Evolutionary conservation across 768 basidiomycete species (phyloP).

Genomic region (Rhodotorula graminis): DNA sequence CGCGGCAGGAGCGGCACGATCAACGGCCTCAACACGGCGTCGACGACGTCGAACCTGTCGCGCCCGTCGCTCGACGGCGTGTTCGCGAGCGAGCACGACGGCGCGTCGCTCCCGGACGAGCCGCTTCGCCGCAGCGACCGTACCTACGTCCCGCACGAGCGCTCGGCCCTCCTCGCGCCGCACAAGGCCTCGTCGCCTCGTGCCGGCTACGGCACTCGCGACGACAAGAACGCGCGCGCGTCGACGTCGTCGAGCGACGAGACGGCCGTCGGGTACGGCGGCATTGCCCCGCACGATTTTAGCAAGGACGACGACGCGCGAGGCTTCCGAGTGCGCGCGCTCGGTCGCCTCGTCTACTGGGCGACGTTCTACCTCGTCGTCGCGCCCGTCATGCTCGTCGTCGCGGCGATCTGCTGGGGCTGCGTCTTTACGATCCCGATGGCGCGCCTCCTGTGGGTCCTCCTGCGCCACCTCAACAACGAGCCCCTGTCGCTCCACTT

Average conservation of each 20-base stretch:
- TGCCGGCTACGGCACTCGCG: neutral
- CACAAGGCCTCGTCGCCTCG: neutral
- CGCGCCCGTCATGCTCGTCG: slow-evolving; percentile 79
- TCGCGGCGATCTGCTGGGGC: slow-evolving; percentile 90
- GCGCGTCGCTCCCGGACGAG: slow-evolving; percentile 42
- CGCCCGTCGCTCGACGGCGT: slow-evolving; percentile 37
- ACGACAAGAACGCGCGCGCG: neutral
- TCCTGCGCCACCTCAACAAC: slow-evolving; percentile 71
- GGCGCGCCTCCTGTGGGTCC: slow-evolving; percentile 95
- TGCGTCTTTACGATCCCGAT: slow-evolving; percentile 92
- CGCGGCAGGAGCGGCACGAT: slow-evolving; percentile 28
- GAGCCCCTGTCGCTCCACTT: slow-evolving; percentile 84
- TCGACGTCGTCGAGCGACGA: slow-evolving; percentile 27
- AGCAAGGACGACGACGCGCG: slow-evolving; percentile 8
- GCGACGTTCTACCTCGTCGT: slow-evolving; percentile 67
- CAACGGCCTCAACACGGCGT: slow-evolving; percentile 3
- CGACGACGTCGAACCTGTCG: neutral
- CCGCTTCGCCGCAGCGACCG: slow-evolving; percentile 48
- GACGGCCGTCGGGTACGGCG: slow-evolving; percentile 16
- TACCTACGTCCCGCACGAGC: slow-evolving; percentile 45
- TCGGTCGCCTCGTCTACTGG: slow-evolving; percentile 60
- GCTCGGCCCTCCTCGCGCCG: slow-evolving; percentile 43
- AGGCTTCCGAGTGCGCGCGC: slow-evolving; percentile 40
- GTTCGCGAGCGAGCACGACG: slow-evolving; percentile 3
- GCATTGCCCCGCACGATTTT: slow-evolving; percentile 14